Conservation (phyloP, 345 rosid genomes). For the Rubroshorea leprosula region DNA sequence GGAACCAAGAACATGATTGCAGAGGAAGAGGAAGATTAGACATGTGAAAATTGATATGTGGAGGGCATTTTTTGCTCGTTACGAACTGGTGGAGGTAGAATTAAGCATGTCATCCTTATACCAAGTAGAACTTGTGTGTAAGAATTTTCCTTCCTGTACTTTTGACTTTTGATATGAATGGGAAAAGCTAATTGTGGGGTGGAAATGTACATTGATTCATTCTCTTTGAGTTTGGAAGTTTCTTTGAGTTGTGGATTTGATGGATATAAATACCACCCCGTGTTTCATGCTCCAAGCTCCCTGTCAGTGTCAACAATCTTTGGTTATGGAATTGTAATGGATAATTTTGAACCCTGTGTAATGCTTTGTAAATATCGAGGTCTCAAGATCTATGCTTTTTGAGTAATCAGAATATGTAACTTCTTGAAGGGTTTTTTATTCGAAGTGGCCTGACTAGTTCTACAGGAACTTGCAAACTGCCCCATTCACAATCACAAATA, state of each 20-base stretch:
- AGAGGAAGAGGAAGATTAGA: constrained; percentile 29
- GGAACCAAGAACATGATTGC: constrained; percentile 34
- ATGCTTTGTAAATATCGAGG: no score
- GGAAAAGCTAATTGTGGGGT: constrained; percentile 31
- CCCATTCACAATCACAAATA: no score
- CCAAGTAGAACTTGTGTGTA: constrained; percentile 31
- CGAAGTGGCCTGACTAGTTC: no score
- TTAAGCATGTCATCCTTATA: constrained; percentile 34
- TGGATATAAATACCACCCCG: no score
- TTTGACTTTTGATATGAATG: constrained; percentile 31
- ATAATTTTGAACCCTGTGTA: no score
- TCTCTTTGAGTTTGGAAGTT: constrained; percentile 49
- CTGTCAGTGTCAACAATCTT: no score
- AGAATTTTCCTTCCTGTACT: constrained; percentile 25
- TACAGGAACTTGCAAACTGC: no score
- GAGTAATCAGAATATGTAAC: no score
- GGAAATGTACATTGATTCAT: constrained; percentile 44
- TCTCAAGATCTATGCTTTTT: no score
- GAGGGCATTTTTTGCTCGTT: constrained; percentile 37
- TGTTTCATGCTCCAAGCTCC: no score
- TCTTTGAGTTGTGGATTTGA: not conserved
- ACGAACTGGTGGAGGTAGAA: constrained; percentile 41
- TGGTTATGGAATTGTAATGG: no score
- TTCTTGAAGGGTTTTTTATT: no score
- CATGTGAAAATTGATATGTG: constrained; percentile 44